These are phyloP conservation scores for Claviceps spartinae DNA, from an alignment of 2,329 filamentous ascomycete genomes.

Conservation along the genomic window DNA sequence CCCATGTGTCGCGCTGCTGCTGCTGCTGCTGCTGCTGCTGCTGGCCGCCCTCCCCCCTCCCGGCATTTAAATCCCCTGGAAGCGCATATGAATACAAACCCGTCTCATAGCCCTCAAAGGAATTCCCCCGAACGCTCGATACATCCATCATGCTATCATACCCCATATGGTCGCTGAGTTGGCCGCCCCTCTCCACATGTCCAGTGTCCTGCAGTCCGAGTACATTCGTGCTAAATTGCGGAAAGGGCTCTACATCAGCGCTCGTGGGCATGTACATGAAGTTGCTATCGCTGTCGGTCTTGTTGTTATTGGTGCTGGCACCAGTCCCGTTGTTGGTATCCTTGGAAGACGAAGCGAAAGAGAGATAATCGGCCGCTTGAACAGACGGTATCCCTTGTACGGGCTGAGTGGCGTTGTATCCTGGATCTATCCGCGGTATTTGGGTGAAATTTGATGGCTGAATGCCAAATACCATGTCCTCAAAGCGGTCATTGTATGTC, in stretches of 20 bases:
- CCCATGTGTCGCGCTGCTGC: conserved; percentile 10
- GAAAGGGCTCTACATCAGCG: conserved; percentile 19
- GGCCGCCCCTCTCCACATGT: conserved; percentile 13
- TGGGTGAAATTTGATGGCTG: conserved; percentile 14
- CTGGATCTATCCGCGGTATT: conserved; percentile 13
- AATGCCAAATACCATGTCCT: conserved; percentile 14
- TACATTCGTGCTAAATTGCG: conserved; percentile 14
- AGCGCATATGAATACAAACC: conserved; percentile 19
- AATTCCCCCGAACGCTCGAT: conserved; percentile 21
- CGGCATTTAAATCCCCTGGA: conserved; percentile 18
- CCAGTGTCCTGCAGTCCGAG: conserved; percentile 18
- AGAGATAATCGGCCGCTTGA: conserved; percentile 13
- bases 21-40: conserved; percentile 3
- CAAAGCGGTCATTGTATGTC: conserved; percentile 9
- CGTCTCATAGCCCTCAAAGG: conserved; percentile 23
- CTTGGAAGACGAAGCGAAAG: neutral
- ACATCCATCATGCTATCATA: conserved; percentile 20
- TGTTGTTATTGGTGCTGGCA: neutral
- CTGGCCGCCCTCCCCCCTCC: neutral
- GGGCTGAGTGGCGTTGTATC: conserved; percentile 11
- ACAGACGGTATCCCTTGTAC: conserved; percentile 14
- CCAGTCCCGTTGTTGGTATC: conserved; percentile 3
- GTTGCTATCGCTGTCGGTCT: neutral
- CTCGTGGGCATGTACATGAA: conserved; percentile 15
- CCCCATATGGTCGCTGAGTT: conserved; percentile 10